These are phyloP conservation scores for Populus tomentosa DNA, from an alignment of 441 rosid species.

Conservation along the genomic window DNA sequence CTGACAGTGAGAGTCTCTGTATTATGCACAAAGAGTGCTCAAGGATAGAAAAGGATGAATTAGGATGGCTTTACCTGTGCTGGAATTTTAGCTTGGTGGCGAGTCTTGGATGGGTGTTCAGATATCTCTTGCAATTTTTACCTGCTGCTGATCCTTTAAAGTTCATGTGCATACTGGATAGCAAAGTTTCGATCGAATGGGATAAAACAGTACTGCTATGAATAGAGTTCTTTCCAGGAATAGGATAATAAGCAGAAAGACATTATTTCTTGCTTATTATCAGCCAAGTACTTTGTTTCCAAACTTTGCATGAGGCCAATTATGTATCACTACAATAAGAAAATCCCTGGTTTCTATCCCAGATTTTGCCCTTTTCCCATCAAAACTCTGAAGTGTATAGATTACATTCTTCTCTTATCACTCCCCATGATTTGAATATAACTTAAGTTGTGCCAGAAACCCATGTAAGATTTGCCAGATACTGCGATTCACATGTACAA, in stretches of 20 bases:
- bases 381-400: background rate
- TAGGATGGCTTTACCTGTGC: background rate
- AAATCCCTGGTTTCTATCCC: background rate
- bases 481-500: background rate
- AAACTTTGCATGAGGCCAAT: background rate
- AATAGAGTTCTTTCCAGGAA: background rate
- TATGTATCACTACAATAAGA: background rate
- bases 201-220: background rate
- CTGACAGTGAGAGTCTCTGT: background rate
- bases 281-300: background rate
- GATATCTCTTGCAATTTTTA: background rate
- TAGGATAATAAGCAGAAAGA: background rate
- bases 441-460: background rate
- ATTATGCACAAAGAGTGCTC: background rate
- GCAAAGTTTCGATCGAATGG: background rate
- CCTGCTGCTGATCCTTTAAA: background rate
- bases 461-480: background rate
- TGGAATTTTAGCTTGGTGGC: background rate
- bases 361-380: too few species aligned
- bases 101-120: background rate
- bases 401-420: background rate
- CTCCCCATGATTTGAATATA: background rate
- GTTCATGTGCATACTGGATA: background rate
- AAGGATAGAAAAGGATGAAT: background rate
- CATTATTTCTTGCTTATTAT: background rate